phyloP scores from a whole-genome alignment of 306 rosid genomes.

The Rosa rugosa region DNA sequence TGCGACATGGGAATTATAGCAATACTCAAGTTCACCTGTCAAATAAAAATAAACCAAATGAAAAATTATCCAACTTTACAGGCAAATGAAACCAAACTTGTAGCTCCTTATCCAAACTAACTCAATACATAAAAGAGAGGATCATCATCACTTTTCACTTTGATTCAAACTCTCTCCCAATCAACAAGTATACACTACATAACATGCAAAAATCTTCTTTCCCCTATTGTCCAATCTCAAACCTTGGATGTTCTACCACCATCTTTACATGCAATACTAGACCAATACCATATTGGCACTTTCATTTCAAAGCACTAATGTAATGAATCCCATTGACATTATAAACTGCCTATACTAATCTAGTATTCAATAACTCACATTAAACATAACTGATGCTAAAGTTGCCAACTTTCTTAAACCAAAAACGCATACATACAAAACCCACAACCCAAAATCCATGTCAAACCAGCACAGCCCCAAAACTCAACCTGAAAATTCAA shows the following conservation, averaged over 20 bases:
- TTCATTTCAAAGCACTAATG: background rate
- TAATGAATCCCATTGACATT: background rate
- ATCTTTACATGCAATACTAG: background rate
- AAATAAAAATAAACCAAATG: conserved; percentile 6
- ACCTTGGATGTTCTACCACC: background rate
- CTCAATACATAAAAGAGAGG: too few relatives aligned
- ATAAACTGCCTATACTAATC: background rate
- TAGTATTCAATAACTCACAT: background rate
- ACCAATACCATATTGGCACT: background rate
- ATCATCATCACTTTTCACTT: background rate
- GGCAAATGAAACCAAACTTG: background rate
- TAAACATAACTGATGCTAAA: background rate
- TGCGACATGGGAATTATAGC: conserved; percentile 96
- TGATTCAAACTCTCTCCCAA: too few relatives aligned
- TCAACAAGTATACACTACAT: background rate
- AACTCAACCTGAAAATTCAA: background rate
- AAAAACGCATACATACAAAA: background rate
- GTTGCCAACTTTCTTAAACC: background rate
- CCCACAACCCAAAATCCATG: background rate
- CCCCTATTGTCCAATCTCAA: background rate
- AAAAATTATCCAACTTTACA: background rate
- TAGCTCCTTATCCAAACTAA: background rate
- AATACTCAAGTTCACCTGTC: conserved; percentile 93
- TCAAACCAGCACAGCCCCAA: background rate
- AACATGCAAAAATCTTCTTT: background rate